Evolutionary conservation across 1,139 yeast genomes (phyloP), one percentile per base, ranked within the genome.

Genomic region (Debaryomycetaceae sp.): DNA sequence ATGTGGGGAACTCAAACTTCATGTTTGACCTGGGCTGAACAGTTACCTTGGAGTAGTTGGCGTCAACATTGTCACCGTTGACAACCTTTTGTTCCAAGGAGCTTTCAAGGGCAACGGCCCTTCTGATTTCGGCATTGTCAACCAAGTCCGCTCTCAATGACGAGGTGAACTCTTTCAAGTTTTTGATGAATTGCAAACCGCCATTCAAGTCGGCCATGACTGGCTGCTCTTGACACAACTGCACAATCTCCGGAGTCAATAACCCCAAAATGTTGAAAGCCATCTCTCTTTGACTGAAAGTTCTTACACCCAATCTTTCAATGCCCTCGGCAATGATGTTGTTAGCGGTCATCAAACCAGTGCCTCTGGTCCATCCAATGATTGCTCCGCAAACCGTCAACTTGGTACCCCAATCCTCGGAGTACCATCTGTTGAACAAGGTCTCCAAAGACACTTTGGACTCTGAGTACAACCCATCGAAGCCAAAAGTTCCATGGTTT

Each of bases 321-420:
- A 91, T 85, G 48, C 96, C 96, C 66, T 89, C 96, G 38, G 98
- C 96, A 59, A 91, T 86, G 56, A 88, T 83, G 69, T 91, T 91
- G 74, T 91, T 91, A 49, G 83, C 96, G 53, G 89, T 75, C 98
- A 91, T 91, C 56, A 91, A 80, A 56, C 98, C 98, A 41, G 98
- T 91, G 64, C 98, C 98, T 76, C 98, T 86, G 42, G 98, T 91
- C 98, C 98, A 91, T 57, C 98, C 98, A 61, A 91, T 91, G 45
- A 91, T 77, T 33, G 97, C 96, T 72, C 98, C 98, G 64, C 97
- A 89, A 42, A 91, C 72, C 41, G 97, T 91, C 65, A 91, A 80
- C 70, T 85, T 93, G 45, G 84, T 71, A 34, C 82, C 81, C 98
- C 98, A 91, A 41, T 89, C 85, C 72, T 91, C 98, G 31, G 97